These are phyloP conservation scores for Phialophora macrospora DNA, from an alignment of 2,329 filamentous ascomycete species.

Conservation along the genomic window DNA sequence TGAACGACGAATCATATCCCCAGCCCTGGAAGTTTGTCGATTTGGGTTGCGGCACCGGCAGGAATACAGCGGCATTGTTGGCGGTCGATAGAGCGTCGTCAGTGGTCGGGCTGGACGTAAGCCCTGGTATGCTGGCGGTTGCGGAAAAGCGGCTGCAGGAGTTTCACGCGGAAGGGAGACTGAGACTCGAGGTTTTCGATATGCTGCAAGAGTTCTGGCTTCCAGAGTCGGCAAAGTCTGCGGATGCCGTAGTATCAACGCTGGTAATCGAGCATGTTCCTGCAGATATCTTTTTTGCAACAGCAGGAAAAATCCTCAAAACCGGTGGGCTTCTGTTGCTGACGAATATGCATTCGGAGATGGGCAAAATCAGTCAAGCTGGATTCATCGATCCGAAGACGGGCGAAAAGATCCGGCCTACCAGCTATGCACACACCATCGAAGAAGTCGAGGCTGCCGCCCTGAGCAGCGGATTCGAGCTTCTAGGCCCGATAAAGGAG, in stretches of 20 bases:
- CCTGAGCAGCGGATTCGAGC: slow-evolving; percentile 51
- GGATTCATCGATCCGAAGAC: slow-evolving; percentile 63
- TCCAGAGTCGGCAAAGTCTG: slow-evolving; percentile 37
- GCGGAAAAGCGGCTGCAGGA: slow-evolving; percentile 45
- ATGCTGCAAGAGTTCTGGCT: slow-evolving; percentile 43
- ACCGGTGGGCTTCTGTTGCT: slow-evolving; percentile 59
- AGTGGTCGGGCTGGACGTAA: slow-evolving; percentile 62
- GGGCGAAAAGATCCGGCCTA: slow-evolving; percentile 63
- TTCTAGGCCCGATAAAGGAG: slow-evolving; percentile 51
- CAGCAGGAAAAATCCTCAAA: slow-evolving; percentile 51
- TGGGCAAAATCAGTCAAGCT: slow-evolving; percentile 61
- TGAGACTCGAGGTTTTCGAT: slow-evolving; percentile 48
- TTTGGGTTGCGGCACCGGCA: slow-evolving; percentile 68
- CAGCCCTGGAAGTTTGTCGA: slow-evolving; percentile 57
- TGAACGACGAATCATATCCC: slow-evolving; percentile 32
- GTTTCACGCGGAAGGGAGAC: slow-evolving; percentile 5
- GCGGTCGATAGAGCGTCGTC: slow-evolving; percentile 39
- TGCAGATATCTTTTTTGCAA: slow-evolving; percentile 59
- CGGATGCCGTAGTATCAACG: slow-evolving; percentile 58
- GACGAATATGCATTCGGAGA: slow-evolving; percentile 72
- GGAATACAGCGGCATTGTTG: slow-evolving; percentile 60
- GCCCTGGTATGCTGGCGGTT: slow-evolving; percentile 61
- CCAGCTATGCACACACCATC: slow-evolving; percentile 62
- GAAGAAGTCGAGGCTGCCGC: slow-evolving; percentile 60
- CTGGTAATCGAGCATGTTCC: slow-evolving; percentile 69